These are phyloP conservation scores for Linnemannia hyalina DNA, from an alignment of 192 early-diverging fungal genomes.

Conservation along the genomic window DNA sequence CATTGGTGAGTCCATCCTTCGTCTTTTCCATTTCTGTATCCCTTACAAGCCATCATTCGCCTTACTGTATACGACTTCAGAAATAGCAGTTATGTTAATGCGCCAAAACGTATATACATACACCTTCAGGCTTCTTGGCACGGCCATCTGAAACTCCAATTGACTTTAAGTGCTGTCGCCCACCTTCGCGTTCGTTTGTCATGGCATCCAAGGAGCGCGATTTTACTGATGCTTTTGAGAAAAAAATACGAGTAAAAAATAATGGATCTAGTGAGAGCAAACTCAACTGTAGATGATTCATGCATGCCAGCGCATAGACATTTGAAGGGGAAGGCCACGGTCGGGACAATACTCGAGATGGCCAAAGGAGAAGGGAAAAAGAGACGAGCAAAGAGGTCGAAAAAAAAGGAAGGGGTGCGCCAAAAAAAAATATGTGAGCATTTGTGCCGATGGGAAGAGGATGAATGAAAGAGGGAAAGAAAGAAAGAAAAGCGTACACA, in stretches of 20 bases:
- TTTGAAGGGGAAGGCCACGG: slow-evolving; percentile 1
- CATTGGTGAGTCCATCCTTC: slow-evolving; percentile 65
- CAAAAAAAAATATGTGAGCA: slow-evolving; percentile 29
- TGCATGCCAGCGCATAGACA: slow-evolving; percentile 5
- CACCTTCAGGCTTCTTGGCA: neutral
- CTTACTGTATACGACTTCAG: neutral
- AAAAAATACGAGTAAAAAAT: neutral
- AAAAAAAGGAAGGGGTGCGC: slow-evolving; percentile 15
- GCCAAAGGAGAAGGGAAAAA: neutral
- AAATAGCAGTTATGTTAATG: neutral
- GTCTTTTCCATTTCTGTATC: neutral
- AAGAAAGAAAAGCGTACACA: neutral
- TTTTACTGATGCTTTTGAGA: neutral
- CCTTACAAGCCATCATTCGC: neutral
- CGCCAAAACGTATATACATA: neutral
- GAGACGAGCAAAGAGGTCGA: neutral
- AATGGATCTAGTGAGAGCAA: neutral
- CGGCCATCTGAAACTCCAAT: neutral
- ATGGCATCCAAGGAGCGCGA: neutral
- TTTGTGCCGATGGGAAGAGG: neutral
- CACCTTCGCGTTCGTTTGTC: neutral
- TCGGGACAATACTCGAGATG: neutral
- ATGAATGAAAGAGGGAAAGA: neutral
- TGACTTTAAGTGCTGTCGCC: neutral
- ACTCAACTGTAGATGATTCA: slow-evolving; percentile 6